These are phyloP conservation scores for Leccinum fallax DNA, from an alignment of 1,284 basidiomycete genomes.

Conservation along the genomic window DNA sequence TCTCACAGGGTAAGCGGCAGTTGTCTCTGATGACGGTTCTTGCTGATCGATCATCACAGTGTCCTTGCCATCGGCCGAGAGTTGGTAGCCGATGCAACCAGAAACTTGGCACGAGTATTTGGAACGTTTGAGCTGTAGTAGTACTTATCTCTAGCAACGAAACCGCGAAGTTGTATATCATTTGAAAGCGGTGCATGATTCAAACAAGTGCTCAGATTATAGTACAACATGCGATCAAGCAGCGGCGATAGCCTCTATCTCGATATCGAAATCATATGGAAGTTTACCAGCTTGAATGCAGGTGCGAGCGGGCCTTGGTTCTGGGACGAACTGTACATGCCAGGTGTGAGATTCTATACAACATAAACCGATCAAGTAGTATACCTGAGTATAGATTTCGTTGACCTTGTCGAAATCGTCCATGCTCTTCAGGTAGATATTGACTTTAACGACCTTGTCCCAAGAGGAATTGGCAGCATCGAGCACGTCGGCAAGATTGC, in stretches of 20 bases:
- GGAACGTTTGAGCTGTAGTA: conserved; percentile 8
- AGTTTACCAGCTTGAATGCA: conserved; percentile 80
- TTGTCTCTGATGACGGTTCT: conserved; percentile 4
- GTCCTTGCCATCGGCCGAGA: conserved; percentile 39
- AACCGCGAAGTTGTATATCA: not conserved
- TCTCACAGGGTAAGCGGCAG: conserved; percentile 27
- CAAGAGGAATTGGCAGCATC: conserved; percentile 55
- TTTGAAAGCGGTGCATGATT: not conserved
- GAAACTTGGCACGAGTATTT: conserved; percentile 41
- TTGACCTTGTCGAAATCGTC: conserved; percentile 58
- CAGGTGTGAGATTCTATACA: conserved; percentile 1
- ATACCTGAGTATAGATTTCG: conserved; percentile 55
- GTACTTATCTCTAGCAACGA: not conserved
- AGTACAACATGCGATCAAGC: conserved; percentile 23
- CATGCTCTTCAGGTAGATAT: conserved; percentile 63
- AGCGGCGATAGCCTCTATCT: conserved; percentile 74
- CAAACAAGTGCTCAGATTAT: not conserved
- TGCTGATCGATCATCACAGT: conserved; percentile 30
- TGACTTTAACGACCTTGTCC: conserved; percentile 56
- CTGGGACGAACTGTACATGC: conserved; percentile 45
- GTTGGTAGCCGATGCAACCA: conserved; percentile 44
- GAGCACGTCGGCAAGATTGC: conserved; percentile 54
- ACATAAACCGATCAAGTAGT: conserved; percentile 3
- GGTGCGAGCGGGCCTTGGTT: conserved; percentile 76
- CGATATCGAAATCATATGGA: conserved; percentile 76